A percentile compares a stretch with the other conserved stretches of the same genome.
Evolutionary conservation across 164 flowering plant genomes (phyloP).

Genomic region (Umbilicus rupestris): DNA sequence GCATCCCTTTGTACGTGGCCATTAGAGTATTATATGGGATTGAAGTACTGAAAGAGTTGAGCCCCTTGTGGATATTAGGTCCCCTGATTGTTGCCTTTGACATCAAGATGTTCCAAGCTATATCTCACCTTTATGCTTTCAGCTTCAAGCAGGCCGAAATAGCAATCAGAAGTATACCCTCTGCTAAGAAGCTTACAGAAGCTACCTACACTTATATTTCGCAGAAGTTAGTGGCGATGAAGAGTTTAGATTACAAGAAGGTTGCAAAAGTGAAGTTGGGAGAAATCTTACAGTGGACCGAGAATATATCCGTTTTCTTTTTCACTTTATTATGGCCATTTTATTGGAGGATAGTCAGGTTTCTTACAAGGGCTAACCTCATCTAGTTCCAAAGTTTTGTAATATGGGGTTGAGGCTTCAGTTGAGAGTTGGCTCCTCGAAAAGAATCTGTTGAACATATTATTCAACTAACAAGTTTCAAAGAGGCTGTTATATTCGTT

Average conservation of each 20-base stretch:
- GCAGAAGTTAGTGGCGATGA: slow-evolving; percentile 38
- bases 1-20: slow-evolving; percentile 54
- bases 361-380: slow-evolving; percentile 70
- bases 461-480: background rate
- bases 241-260: slow-evolving; percentile 40
- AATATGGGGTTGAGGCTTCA: background rate
- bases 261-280: slow-evolving; percentile 24
- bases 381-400: slow-evolving; percentile 22
- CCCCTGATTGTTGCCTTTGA: slow-evolving; percentile 67
- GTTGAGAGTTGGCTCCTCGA: background rate
- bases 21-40: slow-evolving; percentile 53
- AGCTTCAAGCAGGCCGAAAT: slow-evolving; percentile 49
- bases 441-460: no score
- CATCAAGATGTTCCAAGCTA: slow-evolving; percentile 42
- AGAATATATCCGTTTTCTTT: slow-evolving; percentile 53
- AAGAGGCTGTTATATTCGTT: background rate
- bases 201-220: slow-evolving; percentile 23
- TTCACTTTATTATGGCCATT: slow-evolving; percentile 74
- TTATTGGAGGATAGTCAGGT: slow-evolving; percentile 70
- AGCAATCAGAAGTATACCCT: slow-evolving; percentile 37
- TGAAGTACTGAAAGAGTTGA: slow-evolving; percentile 70
- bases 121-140: slow-evolving; percentile 55
- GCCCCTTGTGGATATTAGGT: slow-evolving; percentile 77
- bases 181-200: slow-evolving; percentile 49
- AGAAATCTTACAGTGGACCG: slow-evolving; percentile 35